These are phyloP conservation scores for Magnusiomyces suaveolens DNA, from an alignment of 1,139 yeast species.

Conservation along the genomic window DNA sequence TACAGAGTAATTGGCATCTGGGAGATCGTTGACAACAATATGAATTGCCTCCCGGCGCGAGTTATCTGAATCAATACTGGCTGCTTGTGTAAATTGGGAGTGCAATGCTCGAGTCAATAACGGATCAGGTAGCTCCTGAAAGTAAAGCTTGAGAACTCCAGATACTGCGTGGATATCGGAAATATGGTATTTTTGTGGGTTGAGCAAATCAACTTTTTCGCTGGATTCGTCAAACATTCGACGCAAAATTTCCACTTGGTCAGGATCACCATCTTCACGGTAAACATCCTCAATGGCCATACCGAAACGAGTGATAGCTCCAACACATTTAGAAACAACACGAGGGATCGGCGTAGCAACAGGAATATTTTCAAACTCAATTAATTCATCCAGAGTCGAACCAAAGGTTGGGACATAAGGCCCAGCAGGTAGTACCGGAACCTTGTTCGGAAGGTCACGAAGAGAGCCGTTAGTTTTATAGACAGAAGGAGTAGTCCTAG, in stretches of 20 bases:
- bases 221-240: slow-evolving; percentile 73
- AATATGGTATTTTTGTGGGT: slow-evolving; percentile 37
- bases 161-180: slow-evolving; percentile 51
- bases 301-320: slow-evolving; percentile 76
- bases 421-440: background rate
- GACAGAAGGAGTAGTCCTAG: too few relatives aligned
- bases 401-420: slow-evolving; percentile 51
- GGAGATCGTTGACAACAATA: slow-evolving; percentile 75
- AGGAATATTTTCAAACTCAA: slow-evolving; percentile 68
- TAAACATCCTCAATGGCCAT: slow-evolving; percentile 81
- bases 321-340: slow-evolving; percentile 82
- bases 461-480: too few relatives aligned
- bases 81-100: slow-evolving; percentile 72
- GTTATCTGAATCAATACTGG: slow-evolving; percentile 52
- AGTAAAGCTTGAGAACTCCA: slow-evolving; percentile 62
- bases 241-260: slow-evolving; percentile 62
- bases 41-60: slow-evolving; percentile 67
- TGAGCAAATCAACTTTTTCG: slow-evolving; percentile 49
- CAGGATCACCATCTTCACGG: slow-evolving; percentile 70
- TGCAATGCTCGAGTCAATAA: slow-evolving; percentile 58
- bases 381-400: slow-evolving; percentile 61
- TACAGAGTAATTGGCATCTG: slow-evolving; percentile 93
- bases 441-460: too few relatives aligned
- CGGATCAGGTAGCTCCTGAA: slow-evolving; percentile 76
- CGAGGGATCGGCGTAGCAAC: slow-evolving; percentile 49